Percentiles rank a stretch among this genome's conserved stretches.
These are phyloP conservation scores for Musa balbisiana DNA, from an alignment of 202 grass and related monocot species.

Conservation along the genomic window DNA sequence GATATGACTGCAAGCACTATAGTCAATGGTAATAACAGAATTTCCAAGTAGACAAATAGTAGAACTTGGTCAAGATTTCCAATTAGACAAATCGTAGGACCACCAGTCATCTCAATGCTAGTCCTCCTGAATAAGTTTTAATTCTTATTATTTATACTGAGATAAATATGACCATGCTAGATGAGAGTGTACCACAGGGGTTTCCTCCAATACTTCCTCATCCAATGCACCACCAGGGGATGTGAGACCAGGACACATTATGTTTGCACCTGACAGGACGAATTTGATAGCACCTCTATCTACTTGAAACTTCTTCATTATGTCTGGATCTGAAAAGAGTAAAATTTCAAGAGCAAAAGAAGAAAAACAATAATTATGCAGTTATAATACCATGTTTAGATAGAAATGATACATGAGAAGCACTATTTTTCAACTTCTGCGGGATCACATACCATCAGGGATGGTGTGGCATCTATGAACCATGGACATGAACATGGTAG, in stretches of 20 bases:
- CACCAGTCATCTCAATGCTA: no score
- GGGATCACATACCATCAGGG: no score
- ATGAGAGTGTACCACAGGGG: constrained; percentile 63
- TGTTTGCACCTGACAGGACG: constrained; percentile 97
- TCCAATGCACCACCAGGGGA: constrained; percentile 79
- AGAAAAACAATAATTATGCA: neutral
- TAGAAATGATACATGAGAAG: neutral
- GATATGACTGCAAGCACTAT: no score
- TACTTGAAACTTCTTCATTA: constrained; percentile 98
- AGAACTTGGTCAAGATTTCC: no score
- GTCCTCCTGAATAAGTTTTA: no score
- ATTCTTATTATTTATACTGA: no score
- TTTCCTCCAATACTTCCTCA: constrained; percentile 61
- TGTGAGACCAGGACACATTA: constrained; percentile 96
- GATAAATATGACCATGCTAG: neutral
- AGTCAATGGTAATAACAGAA: no score
- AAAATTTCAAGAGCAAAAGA: neutral
- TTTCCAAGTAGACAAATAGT: no score
- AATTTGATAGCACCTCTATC: constrained; percentile 98
- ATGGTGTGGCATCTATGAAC: no score
- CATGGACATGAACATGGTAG: no score
- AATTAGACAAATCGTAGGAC: no score
- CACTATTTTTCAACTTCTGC: no score
- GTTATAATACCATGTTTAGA: neutral
- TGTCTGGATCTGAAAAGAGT: constrained; percentile 62